phyloP scores from a whole-genome alignment of 2,329 filamentous ascomycete genomes.

The Exophiala spinifera region DNA sequence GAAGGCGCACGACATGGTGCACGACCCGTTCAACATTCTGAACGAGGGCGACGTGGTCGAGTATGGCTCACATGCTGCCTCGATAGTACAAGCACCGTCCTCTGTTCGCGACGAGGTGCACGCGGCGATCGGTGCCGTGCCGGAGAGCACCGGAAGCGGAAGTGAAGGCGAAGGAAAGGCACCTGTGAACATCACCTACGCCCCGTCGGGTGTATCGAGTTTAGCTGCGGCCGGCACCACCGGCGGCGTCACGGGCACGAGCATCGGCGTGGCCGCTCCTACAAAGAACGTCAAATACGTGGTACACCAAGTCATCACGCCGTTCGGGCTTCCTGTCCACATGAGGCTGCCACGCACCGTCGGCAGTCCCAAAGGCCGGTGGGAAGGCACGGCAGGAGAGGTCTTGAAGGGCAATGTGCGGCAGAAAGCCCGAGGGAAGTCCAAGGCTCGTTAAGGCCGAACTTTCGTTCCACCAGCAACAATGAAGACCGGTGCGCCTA shows the following conservation, averaged over 20 bases:
- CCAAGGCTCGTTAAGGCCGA: neutral
- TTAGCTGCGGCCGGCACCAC: no score
- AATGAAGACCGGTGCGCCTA: no score
- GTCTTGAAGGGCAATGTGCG: constrained; percentile 9
- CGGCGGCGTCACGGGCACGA: no score
- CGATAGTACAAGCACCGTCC: no score
- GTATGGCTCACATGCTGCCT: constrained; percentile 3
- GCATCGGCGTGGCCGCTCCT: no score
- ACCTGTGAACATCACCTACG: no score
- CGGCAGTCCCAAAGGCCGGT: constrained; percentile 11
- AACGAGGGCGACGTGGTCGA: constrained; percentile 28
- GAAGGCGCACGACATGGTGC: constrained; percentile 20
- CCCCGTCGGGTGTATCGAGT: no score
- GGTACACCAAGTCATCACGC: constrained; percentile 23
- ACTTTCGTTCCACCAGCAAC: no score
- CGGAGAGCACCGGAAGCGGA: no score
- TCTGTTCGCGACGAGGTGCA: constrained; percentile 15
- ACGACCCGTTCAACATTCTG: constrained; percentile 25
- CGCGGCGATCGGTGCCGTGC: no score
- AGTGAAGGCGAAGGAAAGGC: no score
- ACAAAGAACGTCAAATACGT: constrained; percentile 13
- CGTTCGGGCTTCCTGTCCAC: constrained; percentile 24
- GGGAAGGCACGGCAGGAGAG: constrained; percentile 16
- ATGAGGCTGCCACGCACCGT: constrained; percentile 7
- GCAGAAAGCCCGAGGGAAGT: constrained; percentile 3